phyloP scores from a whole-genome alignment of 371 early-diverging fungal species.

The Circinella minor region DNA sequence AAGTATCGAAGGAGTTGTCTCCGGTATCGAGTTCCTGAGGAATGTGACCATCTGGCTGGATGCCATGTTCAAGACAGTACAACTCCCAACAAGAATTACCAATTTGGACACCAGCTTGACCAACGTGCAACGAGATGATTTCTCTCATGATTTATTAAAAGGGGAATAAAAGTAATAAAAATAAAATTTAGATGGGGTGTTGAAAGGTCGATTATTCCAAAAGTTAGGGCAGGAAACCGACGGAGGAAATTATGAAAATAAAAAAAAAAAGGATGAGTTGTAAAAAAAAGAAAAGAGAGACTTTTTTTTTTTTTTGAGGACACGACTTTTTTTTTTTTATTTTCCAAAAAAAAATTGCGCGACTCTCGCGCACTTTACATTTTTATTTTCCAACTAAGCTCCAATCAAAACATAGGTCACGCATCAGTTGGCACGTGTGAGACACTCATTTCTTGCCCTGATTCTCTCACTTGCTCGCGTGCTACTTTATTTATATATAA shows the following conservation, averaged over 20 bases:
- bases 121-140: slow-evolving; percentile 94
- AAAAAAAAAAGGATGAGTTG: not conserved
- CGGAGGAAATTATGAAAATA: slow-evolving; percentile 9
- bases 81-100: slow-evolving; percentile 99
- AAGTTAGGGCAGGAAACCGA: slow-evolving; percentile 38
- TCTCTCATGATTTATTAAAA: slow-evolving; percentile 83
- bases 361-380: slow-evolving; percentile 4
- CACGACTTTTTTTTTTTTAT: not conserved
- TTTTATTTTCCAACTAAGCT: not conserved
- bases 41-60: slow-evolving; percentile 96
- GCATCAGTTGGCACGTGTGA: not conserved
- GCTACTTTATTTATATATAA: too few species aligned
- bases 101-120: slow-evolving; percentile 99
- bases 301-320: not conserved
- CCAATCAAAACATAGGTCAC: slow-evolving; percentile 5
- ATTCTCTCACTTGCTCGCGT: not conserved
- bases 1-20: slow-evolving; percentile 67
- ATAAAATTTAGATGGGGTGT: slow-evolving; percentile 22
- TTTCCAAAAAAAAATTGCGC: not conserved
- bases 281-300: slow-evolving; percentile 1
- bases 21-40: slow-evolving; percentile 55
- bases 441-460: not conserved
- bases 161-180: not conserved
- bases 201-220: slow-evolving; percentile 26
- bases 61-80: slow-evolving; percentile 79